Evolutionary conservation across 2,329 filamentous ascomycete genomes (phyloP).

Genomic region (Magnaporthiopsis rhizophila): DNA sequence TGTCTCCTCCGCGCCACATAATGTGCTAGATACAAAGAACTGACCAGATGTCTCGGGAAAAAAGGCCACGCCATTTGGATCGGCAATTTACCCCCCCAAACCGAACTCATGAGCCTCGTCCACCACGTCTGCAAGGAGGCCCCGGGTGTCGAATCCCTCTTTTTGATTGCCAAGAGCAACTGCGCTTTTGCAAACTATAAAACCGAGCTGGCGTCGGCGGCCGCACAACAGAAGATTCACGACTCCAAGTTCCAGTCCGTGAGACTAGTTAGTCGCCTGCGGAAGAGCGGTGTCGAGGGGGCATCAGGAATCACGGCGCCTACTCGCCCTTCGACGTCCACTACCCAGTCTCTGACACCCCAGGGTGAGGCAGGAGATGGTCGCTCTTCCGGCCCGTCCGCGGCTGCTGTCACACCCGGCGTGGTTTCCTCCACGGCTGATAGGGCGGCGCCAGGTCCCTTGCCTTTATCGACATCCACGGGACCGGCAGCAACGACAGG

Average conservation of each 20-base stretch:
- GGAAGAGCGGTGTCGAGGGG: constrained; percentile 46
- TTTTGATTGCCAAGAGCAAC: constrained; percentile 93
- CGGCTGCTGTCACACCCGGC: not conserved
- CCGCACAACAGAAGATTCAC: constrained; percentile 77
- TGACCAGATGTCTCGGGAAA: constrained; percentile 10
- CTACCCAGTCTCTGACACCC: constrained; percentile 13
- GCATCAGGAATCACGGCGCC: constrained; percentile 41
- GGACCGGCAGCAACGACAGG: not conserved
- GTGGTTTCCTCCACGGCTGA: not conserved
- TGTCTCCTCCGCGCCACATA: constrained; percentile 11
- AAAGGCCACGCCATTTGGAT: constrained; percentile 88
- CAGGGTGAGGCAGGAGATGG: constrained; percentile 7
- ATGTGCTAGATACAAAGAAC: not conserved
- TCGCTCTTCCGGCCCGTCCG: not conserved
- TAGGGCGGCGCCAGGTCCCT: not conserved
- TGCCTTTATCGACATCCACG: not conserved
- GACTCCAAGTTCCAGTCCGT: constrained; percentile 85
- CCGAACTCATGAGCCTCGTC: constrained; percentile 76
- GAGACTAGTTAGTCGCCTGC: constrained; percentile 74
- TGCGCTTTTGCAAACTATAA: constrained; percentile 96
- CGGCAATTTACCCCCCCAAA: constrained; percentile 81
- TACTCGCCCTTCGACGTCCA: constrained; percentile 40
- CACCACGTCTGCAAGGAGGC: constrained; percentile 81
- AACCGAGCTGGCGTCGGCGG: constrained; percentile 65
- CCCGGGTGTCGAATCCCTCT: constrained; percentile 74